Base-by-base conservation (phyloP, 1,284 basidiomycete species). In the Neotropicomus parvogracilis region DNA sequence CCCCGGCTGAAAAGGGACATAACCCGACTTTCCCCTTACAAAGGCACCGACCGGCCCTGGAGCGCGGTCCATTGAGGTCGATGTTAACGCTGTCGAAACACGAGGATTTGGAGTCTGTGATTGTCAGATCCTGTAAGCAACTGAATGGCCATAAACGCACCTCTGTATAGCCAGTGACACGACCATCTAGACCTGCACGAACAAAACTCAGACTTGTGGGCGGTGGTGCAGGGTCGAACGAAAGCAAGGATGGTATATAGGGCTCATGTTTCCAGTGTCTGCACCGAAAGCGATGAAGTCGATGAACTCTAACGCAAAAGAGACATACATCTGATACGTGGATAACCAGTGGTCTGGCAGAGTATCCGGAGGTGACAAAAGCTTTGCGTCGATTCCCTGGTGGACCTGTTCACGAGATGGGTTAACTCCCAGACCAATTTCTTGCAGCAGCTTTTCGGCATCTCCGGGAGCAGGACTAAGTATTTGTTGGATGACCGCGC, bases 1-100 rank as follows among this genome's bases (percentile, higher is more conserved):
- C 45, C 95, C 95, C 8, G 94, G 94, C 70, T 84, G 79, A 68
- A 97, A 97, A 0, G 95, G 95, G 3, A 95, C 82, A 67, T 95
- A 85, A 20, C 89, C 88, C 27, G 91, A 88, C 68, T 95, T 97
- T 40, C 95, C 95, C 50, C 94, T 75, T 8, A 97, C 93, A 68
- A 98, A 98, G 54, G 83, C 87, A 54, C 80, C 79, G 39, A 73
- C 75, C 1, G 85, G 77, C 7, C 82, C 90, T 4, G 92, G 93
- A 9, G 88, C 88, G 49, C 94, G 81, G 50, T 86, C 81, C 52
- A 95, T 75, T 11, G 91, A 89, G 8, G 89, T 91, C 14, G 90
- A 93, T 3, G 85, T 87, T 6, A 87, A 71, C 56, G 88, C 78
- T 57, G 82, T 74, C 59, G 65, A 69, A 54, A 70, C 66, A 57